A percentile compares a stretch with the other conserved stretches of the same genome.
Conservation (phyloP, 768 basidiomycete genomes). For the Lentinus brumalis region DNA sequence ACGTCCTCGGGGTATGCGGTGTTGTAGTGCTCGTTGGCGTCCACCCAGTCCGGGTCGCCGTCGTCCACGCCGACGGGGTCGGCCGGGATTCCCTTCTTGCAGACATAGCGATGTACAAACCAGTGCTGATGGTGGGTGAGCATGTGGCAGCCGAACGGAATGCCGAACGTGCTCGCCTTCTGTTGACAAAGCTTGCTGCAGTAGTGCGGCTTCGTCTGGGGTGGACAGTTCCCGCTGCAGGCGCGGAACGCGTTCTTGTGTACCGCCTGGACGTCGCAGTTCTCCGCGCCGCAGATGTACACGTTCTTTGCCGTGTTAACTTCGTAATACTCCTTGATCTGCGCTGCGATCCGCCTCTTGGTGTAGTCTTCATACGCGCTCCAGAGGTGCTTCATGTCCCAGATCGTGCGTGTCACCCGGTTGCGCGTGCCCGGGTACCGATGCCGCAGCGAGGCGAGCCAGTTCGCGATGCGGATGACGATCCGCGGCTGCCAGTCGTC, state of each 20-base stretch:
- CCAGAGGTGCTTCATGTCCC: too few species aligned
- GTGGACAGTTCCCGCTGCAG: background rate
- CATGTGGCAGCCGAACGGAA: background rate
- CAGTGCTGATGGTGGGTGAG: too few species aligned
- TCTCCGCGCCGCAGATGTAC: background rate
- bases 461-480: background rate
- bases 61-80: too few species aligned
- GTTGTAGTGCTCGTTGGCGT: too few species aligned
- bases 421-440: too few species aligned
- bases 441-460: background rate
- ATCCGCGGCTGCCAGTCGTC: background rate
- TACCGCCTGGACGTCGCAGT: background rate
- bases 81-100: too few species aligned
- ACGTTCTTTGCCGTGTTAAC: background rate
- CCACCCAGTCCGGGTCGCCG: too few species aligned
- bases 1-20: too few species aligned
- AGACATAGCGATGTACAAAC: too few species aligned
- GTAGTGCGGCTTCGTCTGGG: background rate
- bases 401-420: too few species aligned
- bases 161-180: background rate
- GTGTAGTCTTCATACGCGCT: too few species aligned
- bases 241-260: background rate
- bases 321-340: background rate
- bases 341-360: too few species aligned
- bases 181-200: background rate